phyloP scores from a whole-genome alignment of 2,329 filamentous ascomycete species.

The Colletotrichum lupini region DNA sequence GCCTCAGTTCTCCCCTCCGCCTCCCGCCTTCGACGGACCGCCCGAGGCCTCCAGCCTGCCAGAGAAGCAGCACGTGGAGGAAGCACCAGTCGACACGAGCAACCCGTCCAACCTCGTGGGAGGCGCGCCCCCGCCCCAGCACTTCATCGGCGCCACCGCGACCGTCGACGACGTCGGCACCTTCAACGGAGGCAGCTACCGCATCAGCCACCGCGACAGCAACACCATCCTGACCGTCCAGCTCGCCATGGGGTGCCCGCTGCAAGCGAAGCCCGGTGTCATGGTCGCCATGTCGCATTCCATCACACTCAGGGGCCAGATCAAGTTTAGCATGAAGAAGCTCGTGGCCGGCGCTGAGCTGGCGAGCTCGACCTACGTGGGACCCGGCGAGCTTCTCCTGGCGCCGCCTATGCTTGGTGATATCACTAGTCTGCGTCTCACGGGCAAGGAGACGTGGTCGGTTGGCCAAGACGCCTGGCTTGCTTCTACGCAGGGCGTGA shows the following conservation, averaged over 20 bases:
- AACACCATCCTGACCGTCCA: conserved; percentile 93
- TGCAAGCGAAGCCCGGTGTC: conserved; percentile 82
- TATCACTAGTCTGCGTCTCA: conserved; percentile 81
- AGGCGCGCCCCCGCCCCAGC: conserved; percentile 55
- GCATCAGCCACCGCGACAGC: conserved; percentile 90
- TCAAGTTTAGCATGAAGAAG: conserved; percentile 94
- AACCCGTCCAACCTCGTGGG: conserved; percentile 48
- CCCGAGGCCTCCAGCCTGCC: conserved; percentile 39
- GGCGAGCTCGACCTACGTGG: conserved; percentile 82
- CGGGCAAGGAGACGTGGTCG: conserved; percentile 80
- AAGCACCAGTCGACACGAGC: conserved; percentile 40
- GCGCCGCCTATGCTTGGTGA: conserved; percentile 86
- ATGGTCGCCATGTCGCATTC: conserved; percentile 97
- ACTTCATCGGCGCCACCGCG: conserved; percentile 72
- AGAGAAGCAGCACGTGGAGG: conserved; percentile 42
- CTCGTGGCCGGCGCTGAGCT: conserved; percentile 86
- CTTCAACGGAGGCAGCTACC: conserved; percentile 95
- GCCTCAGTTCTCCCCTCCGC: conserved; percentile 42
- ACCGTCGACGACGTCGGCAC: conserved; percentile 89
- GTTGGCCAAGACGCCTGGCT: conserved; percentile 90
- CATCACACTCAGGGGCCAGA: conserved; percentile 81
- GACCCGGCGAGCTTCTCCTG: conserved; percentile 89
- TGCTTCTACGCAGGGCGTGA: conserved; percentile 85
- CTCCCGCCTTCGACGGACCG: conserved; percentile 45
- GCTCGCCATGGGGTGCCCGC: conserved; percentile 86